Base-by-base conservation (phyloP, 148 eudicot genomes). In the Fagopyrum esculentum region DNA sequence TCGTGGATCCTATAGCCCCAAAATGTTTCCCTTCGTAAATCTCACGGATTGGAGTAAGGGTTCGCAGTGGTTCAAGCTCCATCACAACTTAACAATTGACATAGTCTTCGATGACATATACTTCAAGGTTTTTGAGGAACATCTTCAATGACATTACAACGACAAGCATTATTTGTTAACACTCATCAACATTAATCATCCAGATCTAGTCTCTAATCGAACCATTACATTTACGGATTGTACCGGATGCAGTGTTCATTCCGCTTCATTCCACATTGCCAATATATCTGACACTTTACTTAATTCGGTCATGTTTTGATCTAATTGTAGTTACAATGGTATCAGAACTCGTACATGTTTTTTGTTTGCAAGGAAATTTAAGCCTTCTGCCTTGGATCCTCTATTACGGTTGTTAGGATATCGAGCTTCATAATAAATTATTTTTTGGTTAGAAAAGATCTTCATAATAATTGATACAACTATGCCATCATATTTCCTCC, bases 81-180 rank as follows among this genome's bases (percentile, higher is more conserved):
- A 78, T 7, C 88, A 90, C 3, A 81, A 86, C 4, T 71, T 89
- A 0, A 90, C 93, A 45, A 50, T 82, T 10, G 63, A 51, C 2
- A 71, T 89, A 44, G 51, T 86, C 0, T 79, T 84, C 0, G 97
- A 91, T 22, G 17, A 4, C 4, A 85, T 78, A 54, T 91, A 89
- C 61, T 89, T 86, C 72, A 43, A 22, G 0, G 10, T 82, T 72
- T 91, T 91, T 29, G 35, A 77, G 10, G 80, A 84, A 6, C 77
- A 75, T 76, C 89, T 22, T 69, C 15, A 0, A 79, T 75, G 6
- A 86, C 87, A 91, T 60, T 85, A 85, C 75, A 81, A 66, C 13
- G 97, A 91, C 22, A 91, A 91, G 72, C 93, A 89, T 75, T 91
- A 89, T 64, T 75, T 87, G 17, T 86, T 93, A 17, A 91, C 97